A percentile compares a stretch with the other conserved stretches of the same genome.
Evolutionary conservation across 225 moss, liverwort and hornwort genomes (phyloP).

Genomic region (Marchantia paleacea): DNA sequence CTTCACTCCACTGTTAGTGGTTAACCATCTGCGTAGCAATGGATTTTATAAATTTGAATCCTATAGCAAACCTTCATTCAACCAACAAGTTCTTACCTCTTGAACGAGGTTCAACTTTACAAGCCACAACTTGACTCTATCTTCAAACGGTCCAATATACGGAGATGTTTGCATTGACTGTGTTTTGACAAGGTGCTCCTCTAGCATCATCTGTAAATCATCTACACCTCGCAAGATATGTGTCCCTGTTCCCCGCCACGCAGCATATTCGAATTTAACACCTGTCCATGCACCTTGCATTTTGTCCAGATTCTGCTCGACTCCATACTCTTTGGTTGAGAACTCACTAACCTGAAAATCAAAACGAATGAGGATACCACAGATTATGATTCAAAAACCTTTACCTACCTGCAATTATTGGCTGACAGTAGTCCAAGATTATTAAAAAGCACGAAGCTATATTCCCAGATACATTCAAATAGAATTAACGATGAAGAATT

Average conservation of each 20-base stretch:
- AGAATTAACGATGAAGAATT: neutral
- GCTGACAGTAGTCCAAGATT: neutral
- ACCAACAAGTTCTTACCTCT: conserved; percentile 38
- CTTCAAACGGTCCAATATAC: conserved; percentile 73
- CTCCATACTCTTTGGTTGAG: conserved; percentile 67
- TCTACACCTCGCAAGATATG: conserved; percentile 59
- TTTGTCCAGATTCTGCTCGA: conserved; percentile 65
- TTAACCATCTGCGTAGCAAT: too few relatives aligned
- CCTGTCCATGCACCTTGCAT: conserved; percentile 65
- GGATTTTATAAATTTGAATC: neutral
- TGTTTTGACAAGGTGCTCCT: conserved; percentile 73
- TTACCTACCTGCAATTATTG: neutral
- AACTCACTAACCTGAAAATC: conserved; percentile 58
- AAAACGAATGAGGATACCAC: neutral
- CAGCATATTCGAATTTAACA: conserved; percentile 57
- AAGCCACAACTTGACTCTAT: conserved; percentile 69
- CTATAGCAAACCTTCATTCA: neutral
- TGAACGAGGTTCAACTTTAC: conserved; percentile 64
- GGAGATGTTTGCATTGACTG: conserved; percentile 75
- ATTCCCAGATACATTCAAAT: neutral
- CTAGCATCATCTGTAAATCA: conserved; percentile 70
- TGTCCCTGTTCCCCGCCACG: conserved; percentile 58
- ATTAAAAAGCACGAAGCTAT: neutral
- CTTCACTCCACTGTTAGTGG: too few relatives aligned
- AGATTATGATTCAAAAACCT: neutral